A percentile compares a stretch with the other conserved stretches of the same genome.
phyloP scores from a whole-genome alignment of 805 yeast species.

The Cyberlindnera euphorbiae region DNA sequence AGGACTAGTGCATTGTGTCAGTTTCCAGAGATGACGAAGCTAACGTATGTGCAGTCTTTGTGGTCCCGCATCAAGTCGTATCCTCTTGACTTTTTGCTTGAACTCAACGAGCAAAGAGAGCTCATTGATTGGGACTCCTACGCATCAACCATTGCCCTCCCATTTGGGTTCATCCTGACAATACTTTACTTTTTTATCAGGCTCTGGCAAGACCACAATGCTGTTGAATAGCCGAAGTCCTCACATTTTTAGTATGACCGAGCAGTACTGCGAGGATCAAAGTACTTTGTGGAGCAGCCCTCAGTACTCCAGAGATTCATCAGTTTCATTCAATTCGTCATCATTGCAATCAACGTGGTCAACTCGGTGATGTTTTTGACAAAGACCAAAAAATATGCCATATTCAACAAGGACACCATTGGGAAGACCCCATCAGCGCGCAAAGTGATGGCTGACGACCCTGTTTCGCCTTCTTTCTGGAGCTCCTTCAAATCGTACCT shows the following conservation, averaged over 20 bases:
- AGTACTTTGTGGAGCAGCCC: conserved; percentile 14
- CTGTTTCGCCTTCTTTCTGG: conserved; percentile 4
- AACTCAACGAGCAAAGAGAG: conserved; percentile 24
- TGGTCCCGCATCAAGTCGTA: conserved; percentile 19
- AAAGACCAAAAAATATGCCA: conserved; percentile 23
- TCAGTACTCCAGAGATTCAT: conserved; percentile 8
- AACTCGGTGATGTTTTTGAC: conserved; percentile 20
- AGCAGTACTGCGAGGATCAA: conserved; percentile 17
- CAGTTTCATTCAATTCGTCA: conserved; percentile 7
- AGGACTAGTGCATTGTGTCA: no score
- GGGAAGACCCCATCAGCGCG: conserved; percentile 15
- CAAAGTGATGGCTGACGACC: conserved; percentile 11
- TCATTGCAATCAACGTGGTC: conserved; percentile 17
- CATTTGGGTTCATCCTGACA: conserved; percentile 22
- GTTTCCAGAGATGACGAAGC: conserved; percentile 17
- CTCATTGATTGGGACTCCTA: conserved; percentile 27
- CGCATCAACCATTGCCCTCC: conserved; percentile 23
- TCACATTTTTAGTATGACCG: conserved; percentile 10
- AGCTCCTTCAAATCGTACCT: background rate
- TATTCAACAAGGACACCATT: conserved; percentile 22
- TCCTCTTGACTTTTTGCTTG: conserved; percentile 23
- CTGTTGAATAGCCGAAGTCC: background rate
- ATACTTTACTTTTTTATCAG: conserved; percentile 22
- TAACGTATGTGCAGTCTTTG: conserved; percentile 20
- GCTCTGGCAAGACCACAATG: conserved; percentile 22